Percentiles rank a stretch among this genome's conserved stretches.
Evolutionary conservation across 2,329 filamentous ascomycete genomes (phyloP).

Genomic region (Aspergillus sp.): DNA sequence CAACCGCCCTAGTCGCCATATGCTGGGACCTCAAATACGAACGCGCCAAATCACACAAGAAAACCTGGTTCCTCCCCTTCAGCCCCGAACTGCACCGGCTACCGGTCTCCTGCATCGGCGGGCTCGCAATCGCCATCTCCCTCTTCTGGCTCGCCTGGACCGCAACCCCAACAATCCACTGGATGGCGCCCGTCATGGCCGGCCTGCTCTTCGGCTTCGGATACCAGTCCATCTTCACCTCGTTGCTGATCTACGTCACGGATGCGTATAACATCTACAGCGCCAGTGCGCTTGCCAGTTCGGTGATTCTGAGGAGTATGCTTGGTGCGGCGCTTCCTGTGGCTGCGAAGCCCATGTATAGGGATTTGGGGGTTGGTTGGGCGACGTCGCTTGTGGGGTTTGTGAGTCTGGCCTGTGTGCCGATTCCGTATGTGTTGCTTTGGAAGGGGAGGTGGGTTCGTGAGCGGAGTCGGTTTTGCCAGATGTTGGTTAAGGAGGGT

Average conservation of each 20-base stretch:
- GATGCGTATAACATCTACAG: conserved; percentile 69
- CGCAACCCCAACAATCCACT: conserved; percentile 49
- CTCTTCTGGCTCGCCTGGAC: conserved; percentile 62
- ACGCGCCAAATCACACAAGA: conserved; percentile 44
- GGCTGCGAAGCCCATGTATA: conserved; percentile 40
- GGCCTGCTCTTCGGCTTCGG: conserved; percentile 63
- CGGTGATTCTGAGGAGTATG: conserved; percentile 51
- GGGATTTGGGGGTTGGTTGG: conserved; percentile 40
- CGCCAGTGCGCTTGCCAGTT: conserved; percentile 56
- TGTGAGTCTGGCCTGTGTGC: conserved; percentile 36
- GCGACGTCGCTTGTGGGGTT: conserved; percentile 44
- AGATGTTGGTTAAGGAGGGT: conserved; percentile 27
- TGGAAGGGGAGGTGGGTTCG: conserved; percentile 28
- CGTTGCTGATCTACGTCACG: conserved; percentile 63
- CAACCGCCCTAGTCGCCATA: conserved; percentile 63
- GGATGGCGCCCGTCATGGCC: conserved; percentile 59
- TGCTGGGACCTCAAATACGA: conserved; percentile 63
- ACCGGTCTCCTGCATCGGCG: conserved; percentile 69
- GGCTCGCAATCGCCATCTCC: conserved; percentile 58
- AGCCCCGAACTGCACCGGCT: conserved; percentile 63
- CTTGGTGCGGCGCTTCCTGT: conserved; percentile 60
- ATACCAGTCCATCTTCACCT: conserved; percentile 64
- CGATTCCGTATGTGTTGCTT: conserved; percentile 43
- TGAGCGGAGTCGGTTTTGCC: conserved; percentile 32
- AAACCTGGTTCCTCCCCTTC: conserved; percentile 53